These are phyloP conservation scores for Stygiomarasmius scandens DNA, from an alignment of 1,284 basidiomycete species.

Conservation along the genomic window DNA sequence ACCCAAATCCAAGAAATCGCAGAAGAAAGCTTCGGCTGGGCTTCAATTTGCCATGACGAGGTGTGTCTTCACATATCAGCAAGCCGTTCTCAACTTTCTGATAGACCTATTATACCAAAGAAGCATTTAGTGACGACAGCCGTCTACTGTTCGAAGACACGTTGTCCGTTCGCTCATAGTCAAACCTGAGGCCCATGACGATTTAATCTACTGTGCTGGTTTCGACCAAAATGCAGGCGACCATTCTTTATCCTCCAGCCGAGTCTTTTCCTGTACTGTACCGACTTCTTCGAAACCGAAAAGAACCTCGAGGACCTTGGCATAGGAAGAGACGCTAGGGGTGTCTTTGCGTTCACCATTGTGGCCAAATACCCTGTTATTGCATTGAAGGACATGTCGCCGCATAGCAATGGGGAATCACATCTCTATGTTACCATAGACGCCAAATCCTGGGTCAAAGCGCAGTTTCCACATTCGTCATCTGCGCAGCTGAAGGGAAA, in stretches of 20 bases:
- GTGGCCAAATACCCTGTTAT: conserved; percentile 91
- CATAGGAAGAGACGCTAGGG: conserved; percentile 78
- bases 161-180: conserved; percentile 87
- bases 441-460: conserved; percentile 80
- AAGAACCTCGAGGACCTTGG: conserved; percentile 79
- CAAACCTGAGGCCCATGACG: conserved; percentile 68
- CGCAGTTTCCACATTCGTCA: conserved; percentile 84
- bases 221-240: conserved; percentile 70
- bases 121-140: conserved; percentile 71
- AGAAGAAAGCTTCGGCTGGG: conserved; percentile 51
- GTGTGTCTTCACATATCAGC: conserved; percentile 35
- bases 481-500: conserved; percentile 82
- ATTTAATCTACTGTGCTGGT: conserved; percentile 86
- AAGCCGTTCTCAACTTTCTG: conserved; percentile 12
- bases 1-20: conserved; percentile 6
- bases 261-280: conserved; percentile 79
- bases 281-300: conserved; percentile 78
- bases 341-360: conserved; percentile 87
- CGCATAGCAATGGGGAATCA: conserved; percentile 67
- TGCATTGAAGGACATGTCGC: conserved; percentile 70
- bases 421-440: conserved; percentile 85
- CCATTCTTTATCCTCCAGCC: conserved; percentile 59
- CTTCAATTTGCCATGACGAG: conserved; percentile 75
- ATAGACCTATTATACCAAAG: conserved; percentile 84
- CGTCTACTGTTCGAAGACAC: conserved; percentile 67